These are phyloP conservation scores for Colletotrichum simmondsii DNA, from an alignment of 2,329 filamentous ascomycete genomes.

Conservation along the genomic window DNA sequence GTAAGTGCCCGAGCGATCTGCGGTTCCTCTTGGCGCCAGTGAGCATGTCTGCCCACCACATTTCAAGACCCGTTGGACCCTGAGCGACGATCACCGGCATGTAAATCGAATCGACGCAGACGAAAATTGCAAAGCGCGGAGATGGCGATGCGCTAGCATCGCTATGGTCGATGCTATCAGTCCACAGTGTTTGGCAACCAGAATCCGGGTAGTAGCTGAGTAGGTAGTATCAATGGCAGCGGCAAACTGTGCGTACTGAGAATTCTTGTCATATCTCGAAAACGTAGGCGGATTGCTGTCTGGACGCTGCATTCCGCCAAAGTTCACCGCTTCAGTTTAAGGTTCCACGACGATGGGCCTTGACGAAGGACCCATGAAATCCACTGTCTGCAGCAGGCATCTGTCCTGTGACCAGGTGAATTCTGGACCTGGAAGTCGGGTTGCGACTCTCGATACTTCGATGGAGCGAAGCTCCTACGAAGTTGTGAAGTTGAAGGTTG, in stretches of 20 bases:
- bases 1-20: slow-evolving; percentile 29
- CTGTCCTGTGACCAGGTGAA: neutral
- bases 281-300: neutral
- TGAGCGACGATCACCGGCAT: slow-evolving; percentile 26
- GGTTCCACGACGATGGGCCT: neutral
- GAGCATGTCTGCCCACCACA: slow-evolving; percentile 5
- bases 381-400: neutral
- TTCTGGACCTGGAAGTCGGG: neutral
- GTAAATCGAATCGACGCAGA: neutral
- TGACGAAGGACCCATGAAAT: neutral
- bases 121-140: neutral
- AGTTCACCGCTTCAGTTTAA: slow-evolving; percentile 9
- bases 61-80: slow-evolving; percentile 24
- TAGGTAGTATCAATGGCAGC: too few species aligned
- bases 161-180: neutral
- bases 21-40: slow-evolving; percentile 8
- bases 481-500: neutral
- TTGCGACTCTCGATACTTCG: neutral
- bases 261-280: neutral
- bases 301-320: neutral
- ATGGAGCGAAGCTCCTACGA: neutral
- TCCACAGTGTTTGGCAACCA: neutral
- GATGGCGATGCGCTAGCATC: neutral
- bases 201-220: too few species aligned
- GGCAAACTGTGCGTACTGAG: too few species aligned